Conservation (phyloP, 345 rosid species). For the Garcia nutans region DNA sequence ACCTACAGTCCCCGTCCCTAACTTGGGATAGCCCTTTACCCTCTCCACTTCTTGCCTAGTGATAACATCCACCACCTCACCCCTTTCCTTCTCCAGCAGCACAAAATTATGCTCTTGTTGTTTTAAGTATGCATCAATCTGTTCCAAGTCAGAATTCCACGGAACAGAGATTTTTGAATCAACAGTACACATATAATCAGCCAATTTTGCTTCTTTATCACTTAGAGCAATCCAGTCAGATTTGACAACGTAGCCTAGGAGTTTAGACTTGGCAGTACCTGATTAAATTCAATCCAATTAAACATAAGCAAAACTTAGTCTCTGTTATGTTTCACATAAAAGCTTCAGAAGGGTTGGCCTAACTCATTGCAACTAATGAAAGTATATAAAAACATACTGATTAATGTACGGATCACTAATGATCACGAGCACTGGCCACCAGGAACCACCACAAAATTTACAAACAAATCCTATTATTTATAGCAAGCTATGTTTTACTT, state of each 20-base stretch:
- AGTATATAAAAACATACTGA: too few relatives aligned
- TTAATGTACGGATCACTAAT: too few relatives aligned
- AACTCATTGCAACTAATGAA: too few relatives aligned
- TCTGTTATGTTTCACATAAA: too few relatives aligned
- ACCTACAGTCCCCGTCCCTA: constrained; percentile 62
- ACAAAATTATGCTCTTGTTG: constrained; percentile 48
- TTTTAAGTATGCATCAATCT: constrained; percentile 48
- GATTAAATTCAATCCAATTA: not conserved
- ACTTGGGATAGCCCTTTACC: constrained; percentile 63
- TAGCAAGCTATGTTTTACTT: too few relatives aligned
- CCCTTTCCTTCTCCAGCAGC: constrained; percentile 56
- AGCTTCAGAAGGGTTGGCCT: too few relatives aligned
- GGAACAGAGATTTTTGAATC: constrained; percentile 41
- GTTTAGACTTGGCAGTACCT: constrained; percentile 48
- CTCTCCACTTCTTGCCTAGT: constrained; percentile 68
- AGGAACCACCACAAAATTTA: too few relatives aligned
- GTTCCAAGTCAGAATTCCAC: constrained; percentile 52
- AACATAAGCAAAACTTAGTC: not conserved
- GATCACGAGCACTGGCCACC: too few relatives aligned
- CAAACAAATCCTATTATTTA: too few relatives aligned
- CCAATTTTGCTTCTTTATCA: constrained; percentile 55
- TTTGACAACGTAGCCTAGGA: constrained; percentile 59
- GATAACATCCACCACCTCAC: constrained; percentile 57
- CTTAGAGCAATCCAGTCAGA: constrained; percentile 51
- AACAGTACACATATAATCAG: constrained; percentile 55